Evolutionary conservation across 2,329 filamentous ascomycete genomes (phyloP), one percentile per base, ranked within the genome.

Genomic region (Onygenales sp.): DNA sequence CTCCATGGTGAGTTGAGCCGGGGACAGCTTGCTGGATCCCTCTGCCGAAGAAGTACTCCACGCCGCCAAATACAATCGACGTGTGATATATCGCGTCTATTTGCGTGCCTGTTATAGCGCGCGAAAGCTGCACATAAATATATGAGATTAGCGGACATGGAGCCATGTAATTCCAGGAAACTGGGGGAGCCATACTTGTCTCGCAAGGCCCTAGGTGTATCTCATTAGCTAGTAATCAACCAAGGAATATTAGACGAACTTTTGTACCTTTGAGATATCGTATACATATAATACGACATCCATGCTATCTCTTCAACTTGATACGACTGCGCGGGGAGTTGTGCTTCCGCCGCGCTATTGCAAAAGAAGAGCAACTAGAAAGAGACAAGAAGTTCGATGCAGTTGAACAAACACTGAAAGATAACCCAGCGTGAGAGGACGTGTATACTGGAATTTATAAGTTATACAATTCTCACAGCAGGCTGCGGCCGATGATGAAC

Each of bases 51-150:
- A 92, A 83, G 68, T 95, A 96, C 70, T 98, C 93, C 49, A 86
- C 79, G n/a, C 85, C 84, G 51, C 84, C 81, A 40, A 97, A 77
- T 42, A 95, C 85, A 52, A 98, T 84, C 0, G 91, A 88, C 0
- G 93, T 97, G 68, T 98, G 93, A 62, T 97, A 97, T 51, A 98
- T 83, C 52, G 93, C 93, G 68, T 97, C 92, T 49, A 96, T 88
- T 51, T 86, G 82, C 1, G 77, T 80, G 1, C 84, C 84, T 4
- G 85, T 78, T 45, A 87, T 74, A 47, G 78, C 72, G 49, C 66
- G 67, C 10, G 79, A 83, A 66, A 83, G 79, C 71, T 80, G 59
- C 5, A 33, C 13, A 17, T 39, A 10, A 5, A 27, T 27, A 27
- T 27, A 5, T 27, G 21, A 27, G 21, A 27, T 27, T n/a, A 14